Percentiles rank a stretch among this genome's conserved stretches.
Evolutionary conservation across 2,329 filamentous ascomycete species (phyloP).

Genomic region (Colletotrichum chlorophyti): DNA sequence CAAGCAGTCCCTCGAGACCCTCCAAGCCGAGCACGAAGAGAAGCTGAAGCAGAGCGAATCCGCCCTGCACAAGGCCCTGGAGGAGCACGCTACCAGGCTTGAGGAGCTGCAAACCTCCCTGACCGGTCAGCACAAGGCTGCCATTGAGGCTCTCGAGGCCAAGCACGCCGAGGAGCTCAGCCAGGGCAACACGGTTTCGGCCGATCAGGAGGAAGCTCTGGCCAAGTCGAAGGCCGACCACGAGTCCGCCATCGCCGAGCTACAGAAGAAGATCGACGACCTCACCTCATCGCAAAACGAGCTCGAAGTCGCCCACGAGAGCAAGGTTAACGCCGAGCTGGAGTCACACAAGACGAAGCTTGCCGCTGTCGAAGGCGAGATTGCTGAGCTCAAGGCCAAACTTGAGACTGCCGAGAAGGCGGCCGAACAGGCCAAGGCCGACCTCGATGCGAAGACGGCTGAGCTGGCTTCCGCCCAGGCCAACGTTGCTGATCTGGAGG

Average conservation of each 20-base stretch:
- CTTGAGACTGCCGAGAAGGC: slow-evolving; percentile 55
- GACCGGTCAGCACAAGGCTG: slow-evolving; percentile 56
- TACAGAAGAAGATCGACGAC: slow-evolving; percentile 63
- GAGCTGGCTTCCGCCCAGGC: slow-evolving; percentile 47
- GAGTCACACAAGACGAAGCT: slow-evolving; percentile 54
- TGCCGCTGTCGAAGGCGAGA: slow-evolving; percentile 57
- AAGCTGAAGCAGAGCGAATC: slow-evolving; percentile 45
- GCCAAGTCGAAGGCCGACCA: slow-evolving; percentile 58
- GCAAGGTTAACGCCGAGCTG: slow-evolving; percentile 51
- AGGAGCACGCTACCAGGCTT: slow-evolving; percentile 57
- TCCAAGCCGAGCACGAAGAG: slow-evolving; percentile 48
- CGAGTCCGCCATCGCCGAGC: slow-evolving; percentile 51
- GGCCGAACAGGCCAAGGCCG: slow-evolving; percentile 47
- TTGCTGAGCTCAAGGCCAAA: slow-evolving; percentile 57
- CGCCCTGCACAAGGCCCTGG: slow-evolving; percentile 45
- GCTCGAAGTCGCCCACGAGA: slow-evolving; percentile 52
- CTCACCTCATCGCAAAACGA: slow-evolving; percentile 54
- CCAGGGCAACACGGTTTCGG: slow-evolving; percentile 50
- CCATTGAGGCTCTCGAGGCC: slow-evolving; percentile 57
- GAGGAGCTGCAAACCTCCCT: slow-evolving; percentile 57
- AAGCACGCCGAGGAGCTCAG: slow-evolving; percentile 59
- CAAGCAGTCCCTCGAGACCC: slow-evolving; percentile 56
- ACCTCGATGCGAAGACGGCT: slow-evolving; percentile 50
- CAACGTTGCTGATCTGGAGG: slow-evolving; percentile 50
- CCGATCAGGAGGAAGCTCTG: slow-evolving; percentile 56